Base-by-base conservation (phyloP, 2,329 filamentous ascomycete genomes). In the Westerdykella aurantiaca region DNA sequence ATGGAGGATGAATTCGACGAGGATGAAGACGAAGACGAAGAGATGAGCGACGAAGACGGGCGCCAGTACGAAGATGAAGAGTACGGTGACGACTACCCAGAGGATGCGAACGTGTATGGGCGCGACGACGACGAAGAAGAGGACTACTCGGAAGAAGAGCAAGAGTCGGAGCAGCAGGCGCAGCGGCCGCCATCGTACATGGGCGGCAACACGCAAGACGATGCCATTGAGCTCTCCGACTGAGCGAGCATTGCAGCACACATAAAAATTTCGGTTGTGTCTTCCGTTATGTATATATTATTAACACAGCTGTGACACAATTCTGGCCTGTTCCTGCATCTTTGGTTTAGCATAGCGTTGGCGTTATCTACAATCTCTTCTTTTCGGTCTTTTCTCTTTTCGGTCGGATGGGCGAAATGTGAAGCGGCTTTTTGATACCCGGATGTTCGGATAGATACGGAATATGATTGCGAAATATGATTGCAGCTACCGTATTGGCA, bases 141-240 rank as follows among this genome's bases (percentile, higher is more conserved):
- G 42, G 35, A 39, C 43, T 9, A 44, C 13, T 4, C 34, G 29
- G 29, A 46, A 29, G 37, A 35, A 35, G 13, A 29, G 22, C 22
- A 16, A 44, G 12, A 21, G 12, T 6, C 18, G 25, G 37, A 37
- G 34, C 46, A 48, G 31, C 25, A 37, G 16, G 38, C 42, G 22
- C 35, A 55, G 37, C 25, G 25, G 2, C 25, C 25, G 25, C 25
- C 7, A 29, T 29, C 25, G 2, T 29, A 29, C 25, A 38, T 35
- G 18, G 13, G 43, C 25, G 62, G 62, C 10, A 52, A 45, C 5
- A 64, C 60, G 2, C 55, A 63, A 40, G 59, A 64, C 35, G 62
- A 64, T 39, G 60, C 62, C 4, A 66, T 66, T 34, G 61, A 66
- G 48, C 50, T 66, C 10, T 62, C 58, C 3, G 62, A 66, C 43